Percentiles rank a stretch among this genome's conserved stretches.
Evolutionary conservation across 164 flowering plant genomes (phyloP).

Genomic region (Sextonia rubra): DNA sequence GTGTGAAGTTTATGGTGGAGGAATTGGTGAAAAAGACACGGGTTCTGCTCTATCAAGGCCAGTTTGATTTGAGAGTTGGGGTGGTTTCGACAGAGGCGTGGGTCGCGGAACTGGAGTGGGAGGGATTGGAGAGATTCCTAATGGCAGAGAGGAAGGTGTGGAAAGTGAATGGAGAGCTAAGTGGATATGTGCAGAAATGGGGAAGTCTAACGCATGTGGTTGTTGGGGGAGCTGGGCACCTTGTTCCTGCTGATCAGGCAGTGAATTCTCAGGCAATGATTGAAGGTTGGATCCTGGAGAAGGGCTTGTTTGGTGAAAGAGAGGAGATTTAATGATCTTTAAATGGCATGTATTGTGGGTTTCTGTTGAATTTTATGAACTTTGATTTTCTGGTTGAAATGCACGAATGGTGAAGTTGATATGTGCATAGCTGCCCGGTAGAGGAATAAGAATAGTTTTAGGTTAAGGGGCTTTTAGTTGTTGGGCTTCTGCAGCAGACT

Average conservation of each 20-base stretch:
- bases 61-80: slow-evolving; percentile 61
- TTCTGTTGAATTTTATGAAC: neutral
- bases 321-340: neutral
- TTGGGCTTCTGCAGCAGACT: no score
- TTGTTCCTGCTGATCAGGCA: slow-evolving; percentile 72
- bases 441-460: no score
- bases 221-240: slow-evolving; percentile 70
- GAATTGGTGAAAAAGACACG: slow-evolving; percentile 31
- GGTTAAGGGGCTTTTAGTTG: no score
- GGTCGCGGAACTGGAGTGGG: slow-evolving; percentile 67
- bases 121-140: slow-evolving; percentile 38
- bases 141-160: slow-evolving; percentile 62
- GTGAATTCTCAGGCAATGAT: slow-evolving; percentile 72
- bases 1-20: slow-evolving; percentile 59
- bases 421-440: no score
- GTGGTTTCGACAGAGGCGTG: slow-evolving; percentile 68
- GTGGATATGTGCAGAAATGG: slow-evolving; percentile 85
- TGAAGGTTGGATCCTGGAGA: slow-evolving; percentile 71
- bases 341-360: slow-evolving; percentile 5
- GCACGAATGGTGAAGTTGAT: no score
- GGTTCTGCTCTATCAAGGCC: slow-evolving; percentile 45
- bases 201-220: slow-evolving; percentile 56
- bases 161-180: slow-evolving; percentile 49
- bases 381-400: no score
- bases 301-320: slow-evolving; percentile 38